phyloP scores from a whole-genome alignment of 345 rosid genomes.

The Eucalyptus microcorys region DNA sequence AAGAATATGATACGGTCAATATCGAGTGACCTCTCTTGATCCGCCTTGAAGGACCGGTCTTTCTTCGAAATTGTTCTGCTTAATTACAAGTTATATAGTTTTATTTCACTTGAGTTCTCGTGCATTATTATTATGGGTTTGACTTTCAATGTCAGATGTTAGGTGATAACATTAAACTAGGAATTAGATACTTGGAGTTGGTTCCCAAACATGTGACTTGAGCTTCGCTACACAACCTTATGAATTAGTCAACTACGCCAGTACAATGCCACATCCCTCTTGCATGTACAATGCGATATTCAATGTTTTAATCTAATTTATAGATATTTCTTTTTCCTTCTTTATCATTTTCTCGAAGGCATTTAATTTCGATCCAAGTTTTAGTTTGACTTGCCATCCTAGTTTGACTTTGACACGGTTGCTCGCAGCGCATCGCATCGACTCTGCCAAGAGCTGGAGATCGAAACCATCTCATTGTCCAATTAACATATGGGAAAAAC shows the following conservation, averaged over 20 bases:
- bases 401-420: not conserved
- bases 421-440: not conserved
- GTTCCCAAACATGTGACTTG: not conserved
- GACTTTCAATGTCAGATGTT: not conserved
- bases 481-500: not conserved
- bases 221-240: not conserved
- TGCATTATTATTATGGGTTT: not conserved
- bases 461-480: not conserved
- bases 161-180: not conserved
- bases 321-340: not conserved
- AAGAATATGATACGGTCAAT: not conserved
- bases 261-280: not conserved
- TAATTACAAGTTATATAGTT: not conserved
- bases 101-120: not conserved
- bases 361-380: not conserved
- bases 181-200: not conserved
- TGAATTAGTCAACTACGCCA: not conserved
- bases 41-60: not conserved
- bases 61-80: not conserved
- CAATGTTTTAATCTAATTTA: not conserved
- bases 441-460: not conserved
- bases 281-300: not conserved
- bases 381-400: not conserved
- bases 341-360: not conserved
- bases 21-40: not conserved